phyloP scores from a whole-genome alignment of 225 moss, liverwort and hornwort species.

The Antitrichia curtipendula region DNA sequence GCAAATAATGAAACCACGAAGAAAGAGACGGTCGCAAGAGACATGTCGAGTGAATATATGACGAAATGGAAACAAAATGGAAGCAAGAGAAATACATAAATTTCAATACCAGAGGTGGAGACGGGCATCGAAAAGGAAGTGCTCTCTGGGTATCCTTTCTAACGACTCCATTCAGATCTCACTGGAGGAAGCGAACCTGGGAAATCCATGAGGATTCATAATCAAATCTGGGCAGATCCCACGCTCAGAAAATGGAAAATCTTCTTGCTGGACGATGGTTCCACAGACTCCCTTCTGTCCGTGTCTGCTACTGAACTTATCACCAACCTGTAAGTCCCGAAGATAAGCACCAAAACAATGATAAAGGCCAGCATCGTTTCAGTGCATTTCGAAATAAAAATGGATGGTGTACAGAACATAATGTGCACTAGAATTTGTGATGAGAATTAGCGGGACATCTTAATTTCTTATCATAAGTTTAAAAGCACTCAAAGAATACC shows the following conservation, averaged over 20 bases:
- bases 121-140: background rate
- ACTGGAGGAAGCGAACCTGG: conserved; percentile 44
- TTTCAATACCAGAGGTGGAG: background rate
- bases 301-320: conserved; percentile 98
- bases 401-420: background rate
- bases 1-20: background rate
- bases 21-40: background rate
- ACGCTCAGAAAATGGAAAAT: conserved; percentile 93
- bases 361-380: background rate
- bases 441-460: background rate
- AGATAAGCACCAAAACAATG: background rate
- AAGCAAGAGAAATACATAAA: background rate
- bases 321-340: conserved; percentile 64
- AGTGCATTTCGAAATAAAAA: background rate
- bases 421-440: background rate
- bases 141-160: background rate
- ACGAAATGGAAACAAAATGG: background rate
- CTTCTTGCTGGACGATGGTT: conserved; percentile 93
- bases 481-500: background rate
- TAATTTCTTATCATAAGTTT: background rate
- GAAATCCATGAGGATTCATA: conserved; percentile 99
- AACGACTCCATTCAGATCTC: background rate
- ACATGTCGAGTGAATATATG: background rate
- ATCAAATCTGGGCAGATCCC: conserved; percentile 97
- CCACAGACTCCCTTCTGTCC: conserved; percentile 97